Percentiles rank a stretch among this genome's conserved stretches.
Evolutionary conservation across 371 early-diverging fungal genomes (phyloP).

Genomic region (Apophysomyces elegans): DNA sequence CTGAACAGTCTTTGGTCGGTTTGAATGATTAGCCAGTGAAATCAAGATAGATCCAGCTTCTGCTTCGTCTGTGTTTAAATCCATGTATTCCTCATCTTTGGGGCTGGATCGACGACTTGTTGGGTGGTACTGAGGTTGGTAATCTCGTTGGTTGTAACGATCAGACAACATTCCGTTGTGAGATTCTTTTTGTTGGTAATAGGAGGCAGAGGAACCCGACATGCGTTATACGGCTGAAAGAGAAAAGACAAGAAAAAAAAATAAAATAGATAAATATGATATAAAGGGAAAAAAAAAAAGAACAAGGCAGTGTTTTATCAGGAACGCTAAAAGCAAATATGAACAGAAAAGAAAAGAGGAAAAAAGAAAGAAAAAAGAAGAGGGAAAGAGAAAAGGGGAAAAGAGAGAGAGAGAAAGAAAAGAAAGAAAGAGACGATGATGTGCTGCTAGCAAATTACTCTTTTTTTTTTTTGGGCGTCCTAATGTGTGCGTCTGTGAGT

Average conservation of each 20-base stretch:
- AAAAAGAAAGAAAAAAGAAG: constrained; percentile 9
- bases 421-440: background rate
- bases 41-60: constrained; percentile 50
- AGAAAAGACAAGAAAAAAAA: background rate
- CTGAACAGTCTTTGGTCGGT: background rate
- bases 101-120: constrained; percentile 3
- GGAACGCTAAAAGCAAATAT: background rate
- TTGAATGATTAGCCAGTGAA: constrained; percentile 34
- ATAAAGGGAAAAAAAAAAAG: background rate
- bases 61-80: constrained; percentile 33
- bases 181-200: background rate
- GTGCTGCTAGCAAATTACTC: no score
- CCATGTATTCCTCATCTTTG: constrained; percentile 14
- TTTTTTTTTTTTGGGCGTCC: no score
- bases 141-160: constrained; percentile 4
- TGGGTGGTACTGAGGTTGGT: constrained; percentile 3
- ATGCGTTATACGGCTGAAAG: background rate
- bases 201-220: constrained; percentile 1
- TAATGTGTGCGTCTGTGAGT: no score
- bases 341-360: constrained; percentile 3
- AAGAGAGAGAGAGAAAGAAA: background rate
- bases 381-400: background rate
- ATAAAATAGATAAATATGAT: background rate
- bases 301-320: background rate
- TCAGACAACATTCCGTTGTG: background rate